A percentile compares a stretch with the other conserved stretches of the same genome.
Evolutionary conservation across 1,284 basidiomycete genomes (phyloP).

Genomic region (Trichosporon sp.): DNA sequence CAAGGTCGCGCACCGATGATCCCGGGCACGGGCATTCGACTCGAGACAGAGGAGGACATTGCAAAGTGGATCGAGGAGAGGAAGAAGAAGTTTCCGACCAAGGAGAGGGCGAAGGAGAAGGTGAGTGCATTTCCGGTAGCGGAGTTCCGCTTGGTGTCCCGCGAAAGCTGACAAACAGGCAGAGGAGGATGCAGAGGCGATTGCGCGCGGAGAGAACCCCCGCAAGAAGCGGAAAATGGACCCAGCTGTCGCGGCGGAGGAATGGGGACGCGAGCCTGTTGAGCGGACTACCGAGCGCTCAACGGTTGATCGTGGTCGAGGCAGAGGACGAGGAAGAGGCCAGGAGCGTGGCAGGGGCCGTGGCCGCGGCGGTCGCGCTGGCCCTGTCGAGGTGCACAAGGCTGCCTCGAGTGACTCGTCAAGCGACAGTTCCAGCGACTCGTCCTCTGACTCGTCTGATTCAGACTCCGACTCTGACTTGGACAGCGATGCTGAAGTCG

Average conservation of each 20-base stretch:
- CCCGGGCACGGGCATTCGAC: slow-evolving; percentile 67
- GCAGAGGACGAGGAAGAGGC: slow-evolving; percentile 6
- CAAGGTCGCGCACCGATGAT: slow-evolving; percentile 56
- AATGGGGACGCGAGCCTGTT: slow-evolving; percentile 33
- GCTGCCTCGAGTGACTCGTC: neutral
- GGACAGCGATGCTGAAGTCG: slow-evolving; percentile 5
- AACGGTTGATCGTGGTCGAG: slow-evolving; percentile 12
- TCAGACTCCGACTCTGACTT: slow-evolving; percentile 21
- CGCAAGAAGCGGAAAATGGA: slow-evolving; percentile 24
- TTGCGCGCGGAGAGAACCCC: slow-evolving; percentile 66
- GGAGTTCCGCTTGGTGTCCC: too few relatives aligned
- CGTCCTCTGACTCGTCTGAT: slow-evolving; percentile 12
- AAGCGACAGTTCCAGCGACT: neutral
- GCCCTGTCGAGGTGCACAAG: neutral
- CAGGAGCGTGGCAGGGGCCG: slow-evolving; percentile 5
- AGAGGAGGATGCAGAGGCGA: slow-evolving; percentile 66
- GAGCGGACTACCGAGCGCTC: slow-evolving; percentile 23
- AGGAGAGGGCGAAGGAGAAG: slow-evolving; percentile 65
- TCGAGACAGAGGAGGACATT: slow-evolving; percentile 75
- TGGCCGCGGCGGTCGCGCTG: neutral
- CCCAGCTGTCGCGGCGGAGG: slow-evolving; percentile 37
- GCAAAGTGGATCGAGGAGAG: slow-evolving; percentile 81
- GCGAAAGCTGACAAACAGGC: slow-evolving; percentile 42
- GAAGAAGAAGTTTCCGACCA: slow-evolving; percentile 73
- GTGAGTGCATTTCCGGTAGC: too few relatives aligned